Evolutionary conservation across 169 alveolate genomes (phyloP).

Genomic region (Cryptosporidium sp.): DNA sequence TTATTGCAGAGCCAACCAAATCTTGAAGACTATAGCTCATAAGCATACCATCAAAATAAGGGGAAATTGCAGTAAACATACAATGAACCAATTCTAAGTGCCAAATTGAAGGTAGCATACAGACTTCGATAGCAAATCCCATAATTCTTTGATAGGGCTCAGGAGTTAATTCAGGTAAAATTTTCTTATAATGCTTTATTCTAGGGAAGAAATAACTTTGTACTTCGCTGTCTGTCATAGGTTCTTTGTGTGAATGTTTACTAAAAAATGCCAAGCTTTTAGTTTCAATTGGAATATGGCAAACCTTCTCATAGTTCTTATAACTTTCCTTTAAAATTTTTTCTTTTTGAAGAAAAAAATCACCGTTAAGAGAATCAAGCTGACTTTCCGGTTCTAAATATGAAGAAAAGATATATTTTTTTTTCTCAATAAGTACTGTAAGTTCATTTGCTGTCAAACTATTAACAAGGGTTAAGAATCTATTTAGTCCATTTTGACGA

Average conservation of each 20-base stretch:
- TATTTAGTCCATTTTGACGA: neutral
- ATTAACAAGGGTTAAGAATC: neutral
- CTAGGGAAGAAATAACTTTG: neutral
- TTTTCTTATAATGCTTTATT: neutral
- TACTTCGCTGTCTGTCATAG: neutral
- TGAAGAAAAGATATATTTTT: neutral
- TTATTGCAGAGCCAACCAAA: slow-evolving; percentile 8
- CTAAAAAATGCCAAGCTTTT: neutral
- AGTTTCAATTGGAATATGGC: neutral
- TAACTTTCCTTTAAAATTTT: neutral
- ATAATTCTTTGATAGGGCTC: slow-evolving; percentile 46
- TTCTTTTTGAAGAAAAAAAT: neutral
- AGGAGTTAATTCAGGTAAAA: neutral
- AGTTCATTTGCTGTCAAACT: neutral
- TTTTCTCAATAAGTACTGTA: neutral
- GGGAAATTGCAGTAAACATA: neutral
- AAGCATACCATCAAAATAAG: slow-evolving; percentile 1
- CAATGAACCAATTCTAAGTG: slow-evolving; percentile 8
- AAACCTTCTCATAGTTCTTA: neutral
- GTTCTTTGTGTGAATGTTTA: neutral
- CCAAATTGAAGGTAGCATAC: slow-evolving; percentile 13
- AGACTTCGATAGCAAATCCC: slow-evolving; percentile 46
- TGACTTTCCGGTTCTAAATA: neutral
- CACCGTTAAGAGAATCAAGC: neutral
- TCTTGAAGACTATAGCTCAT: slow-evolving; percentile 26